phyloP scores from a whole-genome alignment of 306 rosid genomes.

The Pachyrhizus erosus region DNA sequence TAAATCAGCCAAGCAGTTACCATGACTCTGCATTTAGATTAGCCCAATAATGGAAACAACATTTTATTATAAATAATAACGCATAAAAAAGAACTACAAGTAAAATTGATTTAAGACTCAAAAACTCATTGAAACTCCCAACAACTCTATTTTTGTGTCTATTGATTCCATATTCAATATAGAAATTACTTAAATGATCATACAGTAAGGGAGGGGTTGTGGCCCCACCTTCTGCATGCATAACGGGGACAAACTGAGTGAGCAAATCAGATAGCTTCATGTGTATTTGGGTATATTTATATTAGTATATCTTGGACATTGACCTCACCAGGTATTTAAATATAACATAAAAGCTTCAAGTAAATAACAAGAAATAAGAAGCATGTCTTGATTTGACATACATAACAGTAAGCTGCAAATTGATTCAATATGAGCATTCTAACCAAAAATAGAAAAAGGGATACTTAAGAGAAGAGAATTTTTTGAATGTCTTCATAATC shows the following conservation, averaged over 20 bases:
- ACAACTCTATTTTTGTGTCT: constrained; percentile 1
- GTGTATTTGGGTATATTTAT: neutral
- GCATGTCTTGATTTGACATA: constrained; percentile 4
- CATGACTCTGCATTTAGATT: constrained; percentile 64
- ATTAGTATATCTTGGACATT: constrained; percentile 6
- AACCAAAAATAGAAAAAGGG: neutral
- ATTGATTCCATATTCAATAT: constrained; percentile 3
- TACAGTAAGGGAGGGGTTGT: neutral
- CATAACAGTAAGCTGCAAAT: constrained; percentile 24
- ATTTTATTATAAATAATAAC: constrained; percentile 26
- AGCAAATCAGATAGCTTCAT: constrained; percentile 21
- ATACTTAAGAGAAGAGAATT: neutral
- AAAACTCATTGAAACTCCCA: constrained; percentile 11
- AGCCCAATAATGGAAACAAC: constrained; percentile 6
- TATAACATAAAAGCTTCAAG: neutral
- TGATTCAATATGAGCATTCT: constrained; percentile 27
- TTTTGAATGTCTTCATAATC: neutral
- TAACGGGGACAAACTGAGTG: constrained; percentile 16
- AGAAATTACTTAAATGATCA: constrained; percentile 12
- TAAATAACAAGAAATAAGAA: neutral
- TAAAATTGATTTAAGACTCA: constrained; percentile 6
- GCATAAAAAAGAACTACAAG: neutral
- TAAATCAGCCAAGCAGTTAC: constrained; percentile 93
- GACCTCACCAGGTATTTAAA: constrained; percentile 2
- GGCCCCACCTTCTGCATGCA: neutral